Evolutionary conservation across 2,329 filamentous ascomycete species (phyloP), one percentile per base, ranked within the genome.

Genomic region (Colletotrichum simmondsii): DNA sequence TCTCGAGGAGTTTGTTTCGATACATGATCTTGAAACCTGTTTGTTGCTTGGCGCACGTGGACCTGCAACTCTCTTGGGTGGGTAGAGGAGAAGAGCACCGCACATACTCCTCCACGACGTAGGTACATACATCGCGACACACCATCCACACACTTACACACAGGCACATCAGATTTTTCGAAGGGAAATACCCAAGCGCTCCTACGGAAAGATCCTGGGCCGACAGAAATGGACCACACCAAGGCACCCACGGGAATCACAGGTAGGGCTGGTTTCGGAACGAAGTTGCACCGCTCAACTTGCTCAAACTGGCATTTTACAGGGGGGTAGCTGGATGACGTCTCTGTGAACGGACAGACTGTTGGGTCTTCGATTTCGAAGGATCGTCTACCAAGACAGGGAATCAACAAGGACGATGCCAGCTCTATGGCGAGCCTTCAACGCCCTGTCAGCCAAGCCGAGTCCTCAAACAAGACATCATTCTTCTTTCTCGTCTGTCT

Each of bases 1-100:
- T 72, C 70, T 72, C 46, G 35, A 65, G 57, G 37, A 46, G 60
- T 70, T 64, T 70, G 66, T 70, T 72, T 65, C 66, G 70, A 70
- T 72, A 61, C 60, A 42, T 46, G n/a, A 52, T 65, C 60, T 61
- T 72, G 70, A 72, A 72, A 72, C 70, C 66, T 37, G 60, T 70
- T 72, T 72, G 60, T 65, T 37, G 52, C 60, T 72, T 70, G 70
- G 70, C 66, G 70, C 70, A 72, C 70, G 70, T 72, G 70, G 70
- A 70, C 66, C 26, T 60, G 22, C 65, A 35, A 64, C 60, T 64
- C 22, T 28, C 12, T 53, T 46, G 2, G 14, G 24, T 19, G 19
- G 30, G 30, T 4, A 56, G 14, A 56, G 30, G 14, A 56, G 22
- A 56, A 11, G 22, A 24, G 52, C 10, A 42, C 52, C 58, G 53